Evolutionary conservation across 176 grass and related monocot species (phyloP).

Genomic region (Oryza meyeriana): DNA sequence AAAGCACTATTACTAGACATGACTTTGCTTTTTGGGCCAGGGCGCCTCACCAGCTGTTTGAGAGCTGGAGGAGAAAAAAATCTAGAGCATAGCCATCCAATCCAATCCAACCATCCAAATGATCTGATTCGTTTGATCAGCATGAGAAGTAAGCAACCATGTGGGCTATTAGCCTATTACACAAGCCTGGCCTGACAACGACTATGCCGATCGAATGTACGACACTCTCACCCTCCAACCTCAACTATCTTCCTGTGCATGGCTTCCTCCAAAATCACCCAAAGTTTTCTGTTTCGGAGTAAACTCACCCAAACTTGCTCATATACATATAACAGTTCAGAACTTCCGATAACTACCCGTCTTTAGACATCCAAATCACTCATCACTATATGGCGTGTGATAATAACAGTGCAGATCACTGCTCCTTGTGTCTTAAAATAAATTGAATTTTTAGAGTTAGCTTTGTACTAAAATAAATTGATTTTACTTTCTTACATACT

Average conservation of each 20-base stretch:
- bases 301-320: background rate
- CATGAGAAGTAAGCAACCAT: slow-evolving; percentile 3
- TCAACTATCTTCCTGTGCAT: background rate
- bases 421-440: no score
- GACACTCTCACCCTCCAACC: background rate
- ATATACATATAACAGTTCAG: no score
- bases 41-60: background rate
- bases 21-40: background rate
- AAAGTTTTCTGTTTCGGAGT: background rate
- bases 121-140: background rate
- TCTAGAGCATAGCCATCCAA: background rate
- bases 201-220: background rate
- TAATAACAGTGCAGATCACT: no score
- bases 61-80: background rate
- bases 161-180: background rate
- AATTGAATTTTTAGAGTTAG: no score
- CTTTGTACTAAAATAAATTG: no score
- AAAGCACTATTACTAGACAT: background rate
- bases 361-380: no score
- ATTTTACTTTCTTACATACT: no score
- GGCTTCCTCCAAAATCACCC: background rate
- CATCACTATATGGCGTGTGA: no score
- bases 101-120: background rate
- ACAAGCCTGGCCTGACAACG: slow-evolving; percentile 12
- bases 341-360: no score